A percentile compares a stretch with the other conserved stretches of the same genome.
These are phyloP conservation scores for Naegleria fowleri DNA, from an alignment of 208 protist genomes.

Conservation along the genomic window DNA sequence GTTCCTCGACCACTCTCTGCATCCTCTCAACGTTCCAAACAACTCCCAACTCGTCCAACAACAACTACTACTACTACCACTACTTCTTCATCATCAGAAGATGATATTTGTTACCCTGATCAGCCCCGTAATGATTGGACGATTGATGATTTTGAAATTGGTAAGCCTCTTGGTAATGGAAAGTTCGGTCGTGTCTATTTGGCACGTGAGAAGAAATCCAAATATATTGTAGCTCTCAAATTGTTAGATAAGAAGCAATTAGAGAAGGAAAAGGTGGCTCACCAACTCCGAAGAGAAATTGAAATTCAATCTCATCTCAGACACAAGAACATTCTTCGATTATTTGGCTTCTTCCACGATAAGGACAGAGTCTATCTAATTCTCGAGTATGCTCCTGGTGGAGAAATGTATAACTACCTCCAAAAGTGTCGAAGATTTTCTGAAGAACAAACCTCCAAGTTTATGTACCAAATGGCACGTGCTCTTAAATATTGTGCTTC, in stretches of 20 bases:
- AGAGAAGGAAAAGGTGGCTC: constrained; percentile 83
- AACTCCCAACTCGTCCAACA: no score
- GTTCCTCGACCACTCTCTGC: no score
- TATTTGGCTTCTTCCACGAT: constrained; percentile 97
- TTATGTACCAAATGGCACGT: constrained; percentile 7
- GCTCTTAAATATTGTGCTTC: constrained; percentile 92
- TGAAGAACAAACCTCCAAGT: constrained; percentile 63
- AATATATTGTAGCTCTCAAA: constrained; percentile 97
- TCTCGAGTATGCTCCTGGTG: constrained; percentile 93
- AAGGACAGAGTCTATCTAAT: constrained; percentile 93
- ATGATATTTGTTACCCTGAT: background rate
- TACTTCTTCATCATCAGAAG: background rate
- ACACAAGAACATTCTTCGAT: constrained; percentile 94
- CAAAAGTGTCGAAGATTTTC: constrained; percentile 73
- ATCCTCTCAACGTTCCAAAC: no score
- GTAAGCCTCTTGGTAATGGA: constrained; percentile 85
- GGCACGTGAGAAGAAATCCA: constrained; percentile 88
- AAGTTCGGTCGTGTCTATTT: constrained; percentile 98
- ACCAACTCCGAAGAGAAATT: constrained; percentile 95
- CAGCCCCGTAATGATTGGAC: constrained; percentile 47
- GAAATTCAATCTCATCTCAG: constrained; percentile 97
- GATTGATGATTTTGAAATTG: constrained; percentile 85
- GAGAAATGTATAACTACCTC: constrained; percentile 96
- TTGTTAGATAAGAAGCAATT: constrained; percentile 88
- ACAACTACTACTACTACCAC: no score